Conservation (phyloP, 805 yeast species). For the Myxozyma mucilagina region DNA sequence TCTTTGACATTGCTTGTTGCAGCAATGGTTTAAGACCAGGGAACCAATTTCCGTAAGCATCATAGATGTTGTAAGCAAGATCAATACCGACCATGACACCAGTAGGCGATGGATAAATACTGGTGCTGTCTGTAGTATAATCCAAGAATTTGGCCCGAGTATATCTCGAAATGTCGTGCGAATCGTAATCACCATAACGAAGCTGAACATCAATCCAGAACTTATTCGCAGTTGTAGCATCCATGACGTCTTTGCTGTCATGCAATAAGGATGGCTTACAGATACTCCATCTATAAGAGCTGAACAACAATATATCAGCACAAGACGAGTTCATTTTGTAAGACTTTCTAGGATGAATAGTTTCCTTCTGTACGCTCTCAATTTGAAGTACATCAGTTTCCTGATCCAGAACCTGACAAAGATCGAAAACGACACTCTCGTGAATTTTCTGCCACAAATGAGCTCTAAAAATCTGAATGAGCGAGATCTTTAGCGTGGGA, state of each 20-base stretch:
- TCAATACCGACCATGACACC: conserved; percentile 91
- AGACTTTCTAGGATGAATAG: conserved; percentile 95
- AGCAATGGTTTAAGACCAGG: conserved; percentile 88
- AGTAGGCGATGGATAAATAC: conserved; percentile 88
- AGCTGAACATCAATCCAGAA: conserved; percentile 95
- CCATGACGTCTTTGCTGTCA: conserved; percentile 65
- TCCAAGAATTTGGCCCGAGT: conserved; percentile 91
- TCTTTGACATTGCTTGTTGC: conserved; percentile 88
- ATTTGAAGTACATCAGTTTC: conserved; percentile 81
- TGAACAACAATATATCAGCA: conserved; percentile 81
- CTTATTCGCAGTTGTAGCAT: conserved; percentile 57
- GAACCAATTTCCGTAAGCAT: conserved; percentile 97
- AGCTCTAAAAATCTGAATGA: conserved; percentile 94
- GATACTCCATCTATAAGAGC: conserved; percentile 80
- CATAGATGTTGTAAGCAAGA: conserved; percentile 92
- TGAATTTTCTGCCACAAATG: conserved; percentile 99
- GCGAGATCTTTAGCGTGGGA: conserved; percentile 92
- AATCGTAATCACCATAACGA: conserved; percentile 95
- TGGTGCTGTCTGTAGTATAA: conserved; percentile 82
- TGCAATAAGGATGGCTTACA: conserved; percentile 72
- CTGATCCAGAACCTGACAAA: conserved; percentile 87
- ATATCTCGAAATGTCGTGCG: conserved; percentile 93
- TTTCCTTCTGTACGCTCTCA: conserved; percentile 82
- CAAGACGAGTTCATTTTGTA: conserved; percentile 95
- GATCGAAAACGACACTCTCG: conserved; percentile 88